Evolutionary conservation across 1,139 yeast genomes (phyloP).

Genomic region (Diutina neorugosa): DNA sequence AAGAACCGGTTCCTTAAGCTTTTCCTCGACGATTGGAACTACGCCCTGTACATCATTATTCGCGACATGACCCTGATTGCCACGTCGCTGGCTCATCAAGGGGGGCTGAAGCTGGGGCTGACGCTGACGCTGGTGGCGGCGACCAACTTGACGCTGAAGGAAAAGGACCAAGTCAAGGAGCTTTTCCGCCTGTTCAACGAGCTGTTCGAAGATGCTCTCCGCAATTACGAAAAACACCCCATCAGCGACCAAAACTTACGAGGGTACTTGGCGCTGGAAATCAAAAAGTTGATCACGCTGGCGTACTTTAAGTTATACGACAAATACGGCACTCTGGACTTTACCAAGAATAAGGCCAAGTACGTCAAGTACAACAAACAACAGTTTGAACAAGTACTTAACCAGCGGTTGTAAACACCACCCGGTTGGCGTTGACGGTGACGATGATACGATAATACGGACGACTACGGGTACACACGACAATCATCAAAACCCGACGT

Average conservation of each 20-base stretch:
- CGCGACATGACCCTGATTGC: constrained; percentile 54
- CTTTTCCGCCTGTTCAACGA: constrained; percentile 72
- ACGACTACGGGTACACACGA: background rate
- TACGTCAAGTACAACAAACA: constrained; percentile 62
- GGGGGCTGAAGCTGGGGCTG: constrained; percentile 12
- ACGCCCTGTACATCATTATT: constrained; percentile 61
- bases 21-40: constrained; percentile 78
- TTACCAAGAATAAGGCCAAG: constrained; percentile 59
- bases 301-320: constrained; percentile 78
- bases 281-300: constrained; percentile 60
- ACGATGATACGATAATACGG: background rate
- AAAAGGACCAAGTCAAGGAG: constrained; percentile 76
- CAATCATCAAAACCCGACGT: background rate
- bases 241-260: constrained; percentile 58
- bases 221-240: constrained; percentile 49
- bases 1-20: constrained; percentile 66
- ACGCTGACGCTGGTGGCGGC: constrained; percentile 1
- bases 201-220: constrained; percentile 66
- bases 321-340: constrained; percentile 57
- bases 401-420: constrained; percentile 18
- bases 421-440: background rate
- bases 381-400: constrained; percentile 41
- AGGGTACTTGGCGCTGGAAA: constrained; percentile 49
- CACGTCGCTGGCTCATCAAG: constrained; percentile 18
- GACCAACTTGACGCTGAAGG: constrained; percentile 37